Conservation (phyloP, 768 basidiomycete species). For the Lactifluus echinatus region DNA sequence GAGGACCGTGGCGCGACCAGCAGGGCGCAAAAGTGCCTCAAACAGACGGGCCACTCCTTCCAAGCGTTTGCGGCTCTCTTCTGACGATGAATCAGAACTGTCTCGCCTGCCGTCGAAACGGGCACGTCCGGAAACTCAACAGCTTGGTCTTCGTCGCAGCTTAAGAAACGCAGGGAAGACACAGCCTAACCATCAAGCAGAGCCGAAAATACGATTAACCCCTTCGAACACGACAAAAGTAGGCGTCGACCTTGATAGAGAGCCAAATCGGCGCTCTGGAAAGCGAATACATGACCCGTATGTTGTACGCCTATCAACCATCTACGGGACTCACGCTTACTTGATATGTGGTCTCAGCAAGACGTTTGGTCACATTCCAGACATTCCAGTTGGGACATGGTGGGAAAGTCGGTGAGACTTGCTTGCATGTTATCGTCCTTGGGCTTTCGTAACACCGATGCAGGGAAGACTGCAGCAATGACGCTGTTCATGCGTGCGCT, state of each 20-base stretch:
- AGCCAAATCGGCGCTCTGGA: constrained; percentile 22
- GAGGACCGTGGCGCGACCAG: background rate
- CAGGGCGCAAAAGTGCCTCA: background rate
- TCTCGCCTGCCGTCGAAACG: constrained; percentile 2
- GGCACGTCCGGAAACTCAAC: constrained; percentile 1
- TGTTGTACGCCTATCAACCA: constrained; percentile 21
- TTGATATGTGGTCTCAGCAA: constrained; percentile 39
- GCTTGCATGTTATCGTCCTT: background rate
- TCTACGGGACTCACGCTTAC: background rate
- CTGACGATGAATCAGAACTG: background rate
- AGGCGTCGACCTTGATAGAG: constrained; percentile 22
- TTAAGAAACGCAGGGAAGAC: constrained; percentile 52
- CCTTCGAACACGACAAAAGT: constrained; percentile 16
- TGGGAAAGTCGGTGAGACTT: constrained; percentile 58
- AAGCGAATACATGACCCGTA: constrained; percentile 43
- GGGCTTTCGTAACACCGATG: background rate
- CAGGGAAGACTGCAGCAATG: constrained; percentile 57
- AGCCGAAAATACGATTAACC: constrained; percentile 14
- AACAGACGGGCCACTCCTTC: background rate
- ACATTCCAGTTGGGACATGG: constrained; percentile 70
- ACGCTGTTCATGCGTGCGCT: constrained; percentile 81
- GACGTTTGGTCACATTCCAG: constrained; percentile 73
- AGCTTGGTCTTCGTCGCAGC: constrained; percentile 49
- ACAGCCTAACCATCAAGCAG: constrained; percentile 43
- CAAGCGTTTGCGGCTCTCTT: background rate